Percentiles rank a stretch among this genome's conserved stretches.
phyloP scores from a whole-genome alignment of 2,329 filamentous ascomycete genomes.

The Dactylonectria macrodidyma region DNA sequence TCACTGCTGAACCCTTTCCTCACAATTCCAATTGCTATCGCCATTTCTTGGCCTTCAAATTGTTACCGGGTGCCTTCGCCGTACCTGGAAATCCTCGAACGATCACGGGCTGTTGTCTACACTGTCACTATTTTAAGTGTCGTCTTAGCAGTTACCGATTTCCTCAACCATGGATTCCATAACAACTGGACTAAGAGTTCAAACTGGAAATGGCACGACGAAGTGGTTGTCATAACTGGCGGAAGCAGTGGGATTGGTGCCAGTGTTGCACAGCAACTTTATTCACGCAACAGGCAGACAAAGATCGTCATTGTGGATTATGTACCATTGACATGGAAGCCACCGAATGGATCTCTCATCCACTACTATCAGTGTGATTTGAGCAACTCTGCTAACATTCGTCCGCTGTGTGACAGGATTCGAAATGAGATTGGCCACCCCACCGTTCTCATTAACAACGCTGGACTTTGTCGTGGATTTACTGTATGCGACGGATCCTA shows the following conservation, averaged over 20 bases:
- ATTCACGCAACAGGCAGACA: conserved; percentile 44
- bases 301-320: conserved; percentile 54
- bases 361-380: conserved; percentile 56
- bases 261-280: conserved; percentile 48
- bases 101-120: too few relatives aligned
- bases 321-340: conserved; percentile 49
- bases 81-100: too few relatives aligned
- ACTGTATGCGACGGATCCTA: conserved; percentile 50
- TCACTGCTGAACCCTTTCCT: too few relatives aligned
- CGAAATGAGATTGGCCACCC: conserved; percentile 54
- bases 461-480: conserved; percentile 48
- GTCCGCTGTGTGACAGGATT: conserved; percentile 48
- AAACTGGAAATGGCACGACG: conserved; percentile 25
- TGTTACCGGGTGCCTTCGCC: too few relatives aligned
- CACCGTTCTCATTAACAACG: conserved; percentile 56
- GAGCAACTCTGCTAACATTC: conserved; percentile 50
- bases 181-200: conserved; percentile 5
- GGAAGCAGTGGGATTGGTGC: conserved; percentile 58
- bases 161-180: conserved; percentile 11
- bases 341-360: conserved; percentile 33
- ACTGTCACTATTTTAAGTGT: too few relatives aligned
- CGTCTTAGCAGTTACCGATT: neutral
- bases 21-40: too few relatives aligned
- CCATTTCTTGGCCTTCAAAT: too few relatives aligned
- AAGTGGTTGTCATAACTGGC: conserved; percentile 30